These are phyloP conservation scores for Tetracladium marchalianum DNA, from an alignment of 495 filamentous ascomycete genomes.

Conservation along the genomic window DNA sequence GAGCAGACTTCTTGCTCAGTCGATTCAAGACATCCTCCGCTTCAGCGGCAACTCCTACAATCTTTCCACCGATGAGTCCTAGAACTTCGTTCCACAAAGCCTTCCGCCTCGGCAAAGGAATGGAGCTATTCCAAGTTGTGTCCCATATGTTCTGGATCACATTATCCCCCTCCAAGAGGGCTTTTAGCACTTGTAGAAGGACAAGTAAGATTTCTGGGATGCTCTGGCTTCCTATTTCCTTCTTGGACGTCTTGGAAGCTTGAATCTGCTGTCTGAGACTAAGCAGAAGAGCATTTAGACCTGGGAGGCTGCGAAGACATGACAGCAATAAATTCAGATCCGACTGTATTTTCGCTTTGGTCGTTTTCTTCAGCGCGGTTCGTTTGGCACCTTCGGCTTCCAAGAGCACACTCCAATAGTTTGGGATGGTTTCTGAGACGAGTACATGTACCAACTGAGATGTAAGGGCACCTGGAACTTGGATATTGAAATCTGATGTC, in stretches of 20 bases:
- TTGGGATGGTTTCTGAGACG: conserved; percentile 58
- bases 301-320: conserved; percentile 64
- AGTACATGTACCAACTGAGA: conserved; percentile 63
- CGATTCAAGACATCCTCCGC: conserved; percentile 44
- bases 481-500: conserved; percentile 42
- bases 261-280: conserved; percentile 47
- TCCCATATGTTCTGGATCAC: conserved; percentile 45
- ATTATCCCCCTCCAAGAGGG: conserved; percentile 44
- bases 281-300: conserved; percentile 57
- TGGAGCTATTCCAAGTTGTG: not conserved
- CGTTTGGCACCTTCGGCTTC: conserved; percentile 27
- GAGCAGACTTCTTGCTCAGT: conserved; percentile 16
- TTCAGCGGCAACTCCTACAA: conserved; percentile 66
- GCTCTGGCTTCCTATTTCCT: conserved; percentile 27
- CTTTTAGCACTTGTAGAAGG: conserved; percentile 27
- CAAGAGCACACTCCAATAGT: conserved; percentile 62
- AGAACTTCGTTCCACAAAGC: conserved; percentile 58
- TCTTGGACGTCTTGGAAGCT: conserved; percentile 31
- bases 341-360: conserved; percentile 6
- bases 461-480: conserved; percentile 49
- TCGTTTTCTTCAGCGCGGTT: conserved; percentile 7
- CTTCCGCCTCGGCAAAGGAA: conserved; percentile 23
- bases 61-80: conserved; percentile 53
- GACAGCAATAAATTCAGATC: conserved; percentile 40
- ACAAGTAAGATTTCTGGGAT: conserved; percentile 32